These are phyloP conservation scores for Trypanosoma boissoni DNA, from an alignment of 208 protist genomes.

Conservation along the genomic window DNA sequence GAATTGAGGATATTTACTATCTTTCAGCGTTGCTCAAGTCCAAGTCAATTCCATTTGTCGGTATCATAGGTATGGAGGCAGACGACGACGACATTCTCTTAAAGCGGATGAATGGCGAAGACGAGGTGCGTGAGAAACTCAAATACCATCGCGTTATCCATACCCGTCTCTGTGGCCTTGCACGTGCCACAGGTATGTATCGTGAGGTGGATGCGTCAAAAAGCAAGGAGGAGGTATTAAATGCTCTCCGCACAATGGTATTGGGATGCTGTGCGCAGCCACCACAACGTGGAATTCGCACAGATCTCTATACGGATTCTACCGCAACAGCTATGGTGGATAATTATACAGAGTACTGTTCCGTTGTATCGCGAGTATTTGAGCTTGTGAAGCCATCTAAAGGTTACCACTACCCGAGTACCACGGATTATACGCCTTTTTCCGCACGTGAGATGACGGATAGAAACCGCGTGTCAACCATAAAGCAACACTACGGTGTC, in stretches of 20 bases:
- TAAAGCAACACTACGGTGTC: constrained; percentile 64
- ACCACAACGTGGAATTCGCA: constrained; percentile 43
- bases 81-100: constrained; percentile 64
- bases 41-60: constrained; percentile 76
- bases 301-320: constrained; percentile 62
- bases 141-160: constrained; percentile 88
- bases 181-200: constrained; percentile 72
- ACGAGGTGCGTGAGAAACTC: constrained; percentile 66
- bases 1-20: constrained; percentile 84
- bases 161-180: constrained; percentile 64
- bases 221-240: constrained; percentile 64
- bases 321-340: constrained; percentile 63
- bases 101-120: constrained; percentile 59
- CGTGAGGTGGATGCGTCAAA: constrained; percentile 68
- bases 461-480: constrained; percentile 50
- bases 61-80: constrained; percentile 77
- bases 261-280: constrained; percentile 82
- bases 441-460: constrained; percentile 70
- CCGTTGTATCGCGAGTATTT: constrained; percentile 62
- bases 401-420: constrained; percentile 52
- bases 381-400: constrained; percentile 42
- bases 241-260: constrained; percentile 66
- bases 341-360: constrained; percentile 59
- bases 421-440: constrained; percentile 54
- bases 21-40: constrained; percentile 67